Evolutionary conservation across 192 early-diverging fungal species (phyloP).

Genomic region (Backusella liffmaniae): DNA sequence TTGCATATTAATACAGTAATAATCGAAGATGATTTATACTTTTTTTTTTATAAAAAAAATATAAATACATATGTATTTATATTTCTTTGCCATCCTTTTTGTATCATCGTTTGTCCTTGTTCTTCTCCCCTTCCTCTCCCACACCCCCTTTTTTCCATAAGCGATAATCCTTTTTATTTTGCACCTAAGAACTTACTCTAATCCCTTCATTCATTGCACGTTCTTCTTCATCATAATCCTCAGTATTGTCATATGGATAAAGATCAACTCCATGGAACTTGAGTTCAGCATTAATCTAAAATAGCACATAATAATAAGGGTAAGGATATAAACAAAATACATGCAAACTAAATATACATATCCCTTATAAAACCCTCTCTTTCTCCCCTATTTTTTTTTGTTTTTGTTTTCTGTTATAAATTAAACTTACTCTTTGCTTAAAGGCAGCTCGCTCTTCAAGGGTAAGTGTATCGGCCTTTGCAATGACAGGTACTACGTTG

Average conservation of each 20-base stretch:
- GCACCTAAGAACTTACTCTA: slow-evolving; percentile 40
- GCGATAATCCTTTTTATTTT: no score
- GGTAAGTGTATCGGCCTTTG: slow-evolving; percentile 87
- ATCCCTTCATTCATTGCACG: slow-evolving; percentile 71
- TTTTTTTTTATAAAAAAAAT: not conserved
- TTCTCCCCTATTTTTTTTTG: not conserved
- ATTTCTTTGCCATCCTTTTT: not conserved
- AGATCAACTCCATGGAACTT: slow-evolving; percentile 87
- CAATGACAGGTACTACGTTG: slow-evolving; percentile 89
- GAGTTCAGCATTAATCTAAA: slow-evolving; percentile 83
- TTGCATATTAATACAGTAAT: not conserved
- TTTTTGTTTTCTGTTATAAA: not conserved
- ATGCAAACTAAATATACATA: not conserved
- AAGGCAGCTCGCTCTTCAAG: slow-evolving; percentile 80
- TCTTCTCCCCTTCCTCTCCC: not conserved
- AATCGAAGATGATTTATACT: not conserved
- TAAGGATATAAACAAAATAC: not conserved
- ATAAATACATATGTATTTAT: not conserved
- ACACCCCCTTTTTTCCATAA: no score
- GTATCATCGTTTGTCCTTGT: not conserved
- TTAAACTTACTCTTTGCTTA: slow-evolving; percentile 64
- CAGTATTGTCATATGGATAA: slow-evolving; percentile 88
- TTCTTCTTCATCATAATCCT: slow-evolving; percentile 78
- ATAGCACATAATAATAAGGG: not conserved
- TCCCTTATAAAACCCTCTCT: not conserved